Evolutionary conservation across 1,284 basidiomycete species (phyloP), one percentile per base, ranked within the genome.

Genomic region (Ceratobasidium sp.): DNA sequence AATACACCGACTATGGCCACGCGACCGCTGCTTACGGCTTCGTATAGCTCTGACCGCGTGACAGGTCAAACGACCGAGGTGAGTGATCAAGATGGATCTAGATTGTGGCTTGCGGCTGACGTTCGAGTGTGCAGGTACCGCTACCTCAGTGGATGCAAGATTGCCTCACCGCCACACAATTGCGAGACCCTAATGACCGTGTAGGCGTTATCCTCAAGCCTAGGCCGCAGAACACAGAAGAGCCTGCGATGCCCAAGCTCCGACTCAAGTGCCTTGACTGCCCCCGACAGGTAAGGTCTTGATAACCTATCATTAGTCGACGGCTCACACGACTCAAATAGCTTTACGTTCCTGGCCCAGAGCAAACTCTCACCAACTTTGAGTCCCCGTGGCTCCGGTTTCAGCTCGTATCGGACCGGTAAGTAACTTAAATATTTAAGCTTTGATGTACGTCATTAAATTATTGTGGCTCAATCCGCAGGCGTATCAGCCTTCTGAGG

Each of bases 191-290:
- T 1, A 89, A 94, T 79, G 96, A 99, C 83, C 90, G 85, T 73
- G 96, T 99, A 82, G 92, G 93, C 80, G 89, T 94, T 13, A 90
- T 93, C n/a, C 86, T 91, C 70, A 90, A 89, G 82, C 87, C 89
- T 6, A 81, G 78, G 15, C 85, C 86, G 13, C 87, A 88, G 73
- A 86, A 85, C 7, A 87, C 86, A 42, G 67, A 56, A 15, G 52
- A 56, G 28, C 50, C 67, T 5, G 4, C 67, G 6, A 84, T 86
- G 52, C 79, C 83, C n/a, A 95, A 97, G 84, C 99, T 97, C 96
- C 90, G 96, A 26, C 90, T 98, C 82, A 96, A 95, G 84, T 99
- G 97, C 85, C 84, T 93, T 78, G 97, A 99, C 84, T 99, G 97
- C 85, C 96, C 96, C 80, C 95, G 95, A 82, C 96, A 96, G 89